Percentiles rank a stretch among this genome's conserved stretches.
These are phyloP conservation scores for Cicer bijugum DNA, from an alignment of 306 rosid species.

Conservation along the genomic window DNA sequence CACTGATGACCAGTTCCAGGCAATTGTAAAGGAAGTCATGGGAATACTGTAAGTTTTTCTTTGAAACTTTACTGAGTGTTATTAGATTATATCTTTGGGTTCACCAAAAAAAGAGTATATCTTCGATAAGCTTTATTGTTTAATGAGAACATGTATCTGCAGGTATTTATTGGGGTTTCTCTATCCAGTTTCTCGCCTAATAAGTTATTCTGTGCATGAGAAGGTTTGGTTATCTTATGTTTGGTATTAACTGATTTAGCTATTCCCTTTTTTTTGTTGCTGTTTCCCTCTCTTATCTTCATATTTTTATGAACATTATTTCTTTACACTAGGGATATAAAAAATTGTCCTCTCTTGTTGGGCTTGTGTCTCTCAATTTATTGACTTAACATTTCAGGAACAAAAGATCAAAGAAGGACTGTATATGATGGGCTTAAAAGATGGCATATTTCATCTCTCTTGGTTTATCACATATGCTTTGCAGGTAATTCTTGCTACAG, in stretches of 20 bases:
- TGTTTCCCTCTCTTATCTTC: background rate
- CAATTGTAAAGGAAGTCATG: constrained; percentile 84
- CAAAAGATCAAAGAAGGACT: constrained; percentile 95
- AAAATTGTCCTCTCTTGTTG: constrained; percentile 23
- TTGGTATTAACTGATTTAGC: constrained; percentile 43
- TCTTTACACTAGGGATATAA: constrained; percentile 24
- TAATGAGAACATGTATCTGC: constrained; percentile 49
- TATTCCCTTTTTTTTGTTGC: constrained; percentile 2
- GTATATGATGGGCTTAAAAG: constrained; percentile 97
- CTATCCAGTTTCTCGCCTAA: constrained; percentile 87
- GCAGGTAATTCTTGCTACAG: constrained; percentile 63
- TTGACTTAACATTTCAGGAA: constrained; percentile 65
- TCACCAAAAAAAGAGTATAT: constrained; percentile 3
- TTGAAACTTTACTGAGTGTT: constrained; percentile 37
- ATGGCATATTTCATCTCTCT: constrained; percentile 85
- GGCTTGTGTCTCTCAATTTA: constrained; percentile 43
- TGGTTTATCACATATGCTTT: constrained; percentile 90
- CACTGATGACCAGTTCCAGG: constrained; percentile 97
- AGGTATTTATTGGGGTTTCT: constrained; percentile 97
- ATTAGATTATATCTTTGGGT: constrained; percentile 32
- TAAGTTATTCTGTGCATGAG: constrained; percentile 87
- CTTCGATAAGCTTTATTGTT: constrained; percentile 41
- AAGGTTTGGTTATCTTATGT: constrained; percentile 64
- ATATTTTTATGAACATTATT: constrained; percentile 2
- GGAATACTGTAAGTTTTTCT: constrained; percentile 76